phyloP scores from a whole-genome alignment of 345 rosid species.

The Populus ilicifolia region DNA sequence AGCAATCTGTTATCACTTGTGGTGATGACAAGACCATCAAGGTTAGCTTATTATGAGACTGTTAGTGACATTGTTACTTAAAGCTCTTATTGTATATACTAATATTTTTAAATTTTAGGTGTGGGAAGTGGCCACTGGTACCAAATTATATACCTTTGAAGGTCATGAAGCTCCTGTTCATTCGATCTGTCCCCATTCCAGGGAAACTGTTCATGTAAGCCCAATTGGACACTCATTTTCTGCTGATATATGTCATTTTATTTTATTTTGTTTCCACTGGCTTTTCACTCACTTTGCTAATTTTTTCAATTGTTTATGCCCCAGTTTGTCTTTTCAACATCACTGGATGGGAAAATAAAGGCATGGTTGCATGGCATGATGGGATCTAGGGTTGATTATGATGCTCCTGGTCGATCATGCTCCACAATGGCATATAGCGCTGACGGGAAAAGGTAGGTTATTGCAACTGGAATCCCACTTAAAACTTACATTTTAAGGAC shows the following conservation, averaged over 20 bases:
- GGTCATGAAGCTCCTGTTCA: constrained; percentile 73
- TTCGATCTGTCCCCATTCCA: constrained; percentile 64
- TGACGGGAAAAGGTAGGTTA: constrained; percentile 73
- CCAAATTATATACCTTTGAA: constrained; percentile 52
- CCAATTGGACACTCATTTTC: constrained; percentile 4
- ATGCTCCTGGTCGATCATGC: constrained; percentile 86
- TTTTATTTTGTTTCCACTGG: neutral
- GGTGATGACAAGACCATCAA: constrained; percentile 77
- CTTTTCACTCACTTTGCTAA: neutral
- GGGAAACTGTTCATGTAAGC: constrained; percentile 51
- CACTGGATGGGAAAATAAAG: constrained; percentile 84
- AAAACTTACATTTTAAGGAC: neutral
- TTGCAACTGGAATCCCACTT: neutral
- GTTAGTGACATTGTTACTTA: neutral
- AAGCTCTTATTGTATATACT: neutral
- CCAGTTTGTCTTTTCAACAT: constrained; percentile 89
- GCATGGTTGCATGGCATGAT: constrained; percentile 80
- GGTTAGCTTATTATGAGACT: constrained; percentile 36
- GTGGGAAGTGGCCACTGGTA: constrained; percentile 57
- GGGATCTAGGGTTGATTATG: constrained; percentile 85
- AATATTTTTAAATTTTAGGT: constrained; percentile 36
- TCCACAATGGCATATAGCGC: constrained; percentile 84
- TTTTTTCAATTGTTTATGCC: neutral
- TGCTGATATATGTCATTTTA: neutral
- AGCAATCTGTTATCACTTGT: constrained; percentile 61